phyloP scores from a whole-genome alignment of 768 basidiomycete species.

The Hypholoma fasciculare region DNA sequence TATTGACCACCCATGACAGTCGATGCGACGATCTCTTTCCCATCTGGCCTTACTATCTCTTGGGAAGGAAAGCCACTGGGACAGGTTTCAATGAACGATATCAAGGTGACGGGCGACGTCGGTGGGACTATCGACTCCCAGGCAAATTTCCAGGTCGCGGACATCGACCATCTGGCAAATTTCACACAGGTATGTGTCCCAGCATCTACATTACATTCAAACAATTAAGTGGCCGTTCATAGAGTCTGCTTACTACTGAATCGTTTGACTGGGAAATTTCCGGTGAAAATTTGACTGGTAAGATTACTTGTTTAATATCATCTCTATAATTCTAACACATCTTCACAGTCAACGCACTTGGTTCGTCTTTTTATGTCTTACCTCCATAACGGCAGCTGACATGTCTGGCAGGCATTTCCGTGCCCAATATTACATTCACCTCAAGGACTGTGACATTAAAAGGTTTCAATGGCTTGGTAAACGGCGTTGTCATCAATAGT shows the following conservation, averaged over 20 bases:
- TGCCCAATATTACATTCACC: slow-evolving; percentile 53
- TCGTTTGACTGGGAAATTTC: slow-evolving; percentile 72
- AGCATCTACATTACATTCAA: neutral
- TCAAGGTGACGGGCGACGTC: slow-evolving; percentile 59
- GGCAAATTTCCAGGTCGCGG: slow-evolving; percentile 57
- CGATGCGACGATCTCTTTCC: slow-evolving; percentile 69
- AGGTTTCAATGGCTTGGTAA: slow-evolving; percentile 68
- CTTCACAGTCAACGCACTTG: slow-evolving; percentile 54
- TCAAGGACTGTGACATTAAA: slow-evolving; percentile 62
- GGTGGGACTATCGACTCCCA: slow-evolving; percentile 59
- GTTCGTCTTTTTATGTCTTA: slow-evolving; percentile 27
- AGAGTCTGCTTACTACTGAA: slow-evolving; percentile 60
- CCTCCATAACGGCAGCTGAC: neutral
- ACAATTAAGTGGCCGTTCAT: neutral
- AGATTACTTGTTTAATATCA: slow-evolving; percentile 10
- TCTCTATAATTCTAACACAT: neutral
- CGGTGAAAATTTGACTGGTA: slow-evolving; percentile 62
- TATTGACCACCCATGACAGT: slow-evolving; percentile 33
- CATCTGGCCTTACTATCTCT: slow-evolving; percentile 55
- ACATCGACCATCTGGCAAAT: slow-evolving; percentile 55
- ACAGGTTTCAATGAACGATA: slow-evolving; percentile 56
- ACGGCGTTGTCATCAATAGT: slow-evolving; percentile 59
- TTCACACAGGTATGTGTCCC: slow-evolving; percentile 57
- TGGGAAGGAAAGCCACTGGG: slow-evolving; percentile 64
- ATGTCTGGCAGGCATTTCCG: slow-evolving; percentile 47